Evolutionary conservation across 495 filamentous ascomycete genomes (phyloP).

Genomic region (Aspergillus haitiensis): DNA sequence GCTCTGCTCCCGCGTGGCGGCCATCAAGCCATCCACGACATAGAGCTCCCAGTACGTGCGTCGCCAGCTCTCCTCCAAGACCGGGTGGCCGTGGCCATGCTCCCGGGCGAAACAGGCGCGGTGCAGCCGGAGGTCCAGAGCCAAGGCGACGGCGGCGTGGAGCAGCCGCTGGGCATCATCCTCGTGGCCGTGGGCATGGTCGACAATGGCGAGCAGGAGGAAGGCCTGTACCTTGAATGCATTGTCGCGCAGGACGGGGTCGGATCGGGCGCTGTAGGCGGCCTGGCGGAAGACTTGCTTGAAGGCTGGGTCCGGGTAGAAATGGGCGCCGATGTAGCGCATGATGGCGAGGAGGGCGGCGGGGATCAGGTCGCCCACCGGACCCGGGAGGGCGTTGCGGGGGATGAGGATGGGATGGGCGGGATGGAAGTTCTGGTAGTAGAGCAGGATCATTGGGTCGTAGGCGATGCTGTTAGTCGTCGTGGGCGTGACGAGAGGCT

Average conservation of each 20-base stretch:
- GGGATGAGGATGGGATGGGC: conserved; percentile 67
- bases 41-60: conserved; percentile 85
- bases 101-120: conserved; percentile 42
- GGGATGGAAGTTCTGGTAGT: conserved; percentile 65
- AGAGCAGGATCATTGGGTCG: conserved; percentile 49
- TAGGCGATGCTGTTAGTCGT: conserved; percentile 27
- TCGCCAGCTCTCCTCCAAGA: conserved; percentile 73
- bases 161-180: conserved; percentile 60
- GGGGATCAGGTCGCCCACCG: conserved; percentile 26
- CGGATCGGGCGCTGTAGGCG: conserved; percentile 54
- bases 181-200: conserved; percentile 65
- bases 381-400: conserved; percentile 49
- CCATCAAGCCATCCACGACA: conserved; percentile 58
- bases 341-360: conserved; percentile 57
- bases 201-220: conserved; percentile 64
- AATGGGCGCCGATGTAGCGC: conserved; percentile 64
- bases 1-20: conserved; percentile 29
- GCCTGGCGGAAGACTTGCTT: conserved; percentile 55
- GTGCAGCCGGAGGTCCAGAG: conserved; percentile 69
- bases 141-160: conserved; percentile 59
- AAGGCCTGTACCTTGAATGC: conserved; percentile 72
- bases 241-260: conserved; percentile 50
- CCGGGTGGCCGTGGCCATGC: conserved; percentile 38
- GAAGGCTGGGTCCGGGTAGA: conserved; percentile 26
- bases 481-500: no score